Evolutionary conservation across 768 basidiomycete species (phyloP), one percentile per base, ranked within the genome.

Genomic region (Punctularia strigosozonata): DNA sequence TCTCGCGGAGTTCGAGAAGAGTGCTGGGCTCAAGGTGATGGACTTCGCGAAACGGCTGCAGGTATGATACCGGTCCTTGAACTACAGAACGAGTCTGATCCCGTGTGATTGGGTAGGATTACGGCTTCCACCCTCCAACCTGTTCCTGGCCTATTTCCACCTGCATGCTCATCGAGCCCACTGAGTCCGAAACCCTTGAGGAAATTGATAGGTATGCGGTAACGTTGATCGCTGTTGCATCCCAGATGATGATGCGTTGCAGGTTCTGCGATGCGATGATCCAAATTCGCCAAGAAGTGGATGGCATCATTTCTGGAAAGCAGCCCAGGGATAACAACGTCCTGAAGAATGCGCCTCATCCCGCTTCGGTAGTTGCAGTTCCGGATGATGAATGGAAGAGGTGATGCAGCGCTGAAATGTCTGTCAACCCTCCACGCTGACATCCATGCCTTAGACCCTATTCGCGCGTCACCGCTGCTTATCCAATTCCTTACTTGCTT

Each of bases 241-340:
- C 31, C 10, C 21, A 1, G 25, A 32, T 37, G 2, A 17, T 39
- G 17, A 23, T 23, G 34, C 23, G 34, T 25, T 37, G 23, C 44
- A 87, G 87, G 52, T 98, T 99, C 68, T 95, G 94, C 60, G 89
- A 98, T 48, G 94, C 95, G 17, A 95, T 98, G 89, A 92, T 99
- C 46, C 75, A 83, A 46, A 99, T 99, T 47, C 84, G 92, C 36
- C 65, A 76, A 50, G 95, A 99, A 59, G 91, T 78, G 0, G 80
- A 92, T 40, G 87, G 92, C 35, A 73, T 99, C 50, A 73, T 84
- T 31, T 62, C 70, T 14, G 95, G 94, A 35, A 81, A 80, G 52
- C 90, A 94, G 56, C 85, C 90, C 3, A 81, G 71, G 55, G 87
- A 86, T 46, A 87, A 89, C 63, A 99, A 99, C 55, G 58, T 94